These are phyloP conservation scores for Circinella umbellata DNA, from an alignment of 371 early-diverging fungal genomes.

Conservation along the genomic window DNA sequence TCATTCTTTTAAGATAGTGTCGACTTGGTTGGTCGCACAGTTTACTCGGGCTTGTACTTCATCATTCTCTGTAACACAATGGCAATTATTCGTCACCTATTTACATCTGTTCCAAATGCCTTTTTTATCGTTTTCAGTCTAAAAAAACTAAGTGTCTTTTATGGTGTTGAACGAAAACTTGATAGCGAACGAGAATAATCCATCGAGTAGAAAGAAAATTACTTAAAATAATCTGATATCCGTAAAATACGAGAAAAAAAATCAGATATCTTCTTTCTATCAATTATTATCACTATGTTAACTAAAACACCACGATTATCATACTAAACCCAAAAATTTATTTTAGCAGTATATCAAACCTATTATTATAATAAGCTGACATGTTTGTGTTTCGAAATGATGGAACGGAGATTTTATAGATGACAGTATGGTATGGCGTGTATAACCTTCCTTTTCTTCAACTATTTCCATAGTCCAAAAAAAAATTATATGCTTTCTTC, in stretches of 20 bases:
- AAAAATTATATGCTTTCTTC: not conserved
- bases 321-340: not conserved
- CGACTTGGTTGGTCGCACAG: not conserved
- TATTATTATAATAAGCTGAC: not conserved
- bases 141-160: too few relatives aligned
- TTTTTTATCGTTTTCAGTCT: not conserved
- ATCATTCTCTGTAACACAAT: not conserved
- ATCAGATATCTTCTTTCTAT: too few relatives aligned
- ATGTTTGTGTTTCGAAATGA: slow-evolving; percentile 3
- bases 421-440: not conserved
- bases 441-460: slow-evolving; percentile 12
- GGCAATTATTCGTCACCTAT: slow-evolving; percentile 6
- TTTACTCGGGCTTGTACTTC: slow-evolving; percentile 12
- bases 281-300: too few relatives aligned
- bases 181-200: too few relatives aligned
- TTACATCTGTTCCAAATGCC: not conserved
- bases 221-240: too few relatives aligned
- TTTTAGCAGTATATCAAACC: not conserved
- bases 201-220: too few relatives aligned
- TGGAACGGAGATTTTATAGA: slow-evolving; percentile 2
- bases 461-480: not conserved
- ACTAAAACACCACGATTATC: too few relatives aligned
- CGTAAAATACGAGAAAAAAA: too few relatives aligned
- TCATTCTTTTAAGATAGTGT: slow-evolving; percentile 1
- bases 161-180: too few relatives aligned